These are phyloP conservation scores for Aspergillus piperis DNA, from an alignment of 2,329 filamentous ascomycete genomes.

Conservation along the genomic window DNA sequence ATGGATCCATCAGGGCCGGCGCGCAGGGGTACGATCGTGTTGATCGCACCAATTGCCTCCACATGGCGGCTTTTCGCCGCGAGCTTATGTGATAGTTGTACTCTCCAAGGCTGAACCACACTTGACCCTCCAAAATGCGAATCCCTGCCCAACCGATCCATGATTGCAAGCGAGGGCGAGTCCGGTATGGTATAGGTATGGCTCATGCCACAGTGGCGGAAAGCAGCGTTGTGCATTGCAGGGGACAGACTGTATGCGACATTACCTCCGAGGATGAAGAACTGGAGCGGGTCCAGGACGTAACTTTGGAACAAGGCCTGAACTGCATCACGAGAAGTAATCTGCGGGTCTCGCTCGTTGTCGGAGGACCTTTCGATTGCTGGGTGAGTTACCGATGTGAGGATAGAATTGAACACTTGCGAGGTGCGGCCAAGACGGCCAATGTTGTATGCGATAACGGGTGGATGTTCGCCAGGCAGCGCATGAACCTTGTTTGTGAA, in stretches of 20 bases:
- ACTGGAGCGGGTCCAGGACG: slow-evolving; percentile 44
- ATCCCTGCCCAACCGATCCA: slow-evolving; percentile 41
- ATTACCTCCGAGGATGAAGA: slow-evolving; percentile 45
- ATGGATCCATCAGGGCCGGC: slow-evolving; percentile 38
- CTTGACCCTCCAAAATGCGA: slow-evolving; percentile 45
- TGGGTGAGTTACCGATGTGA: slow-evolving; percentile 46
- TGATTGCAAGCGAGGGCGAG: slow-evolving; percentile 37
- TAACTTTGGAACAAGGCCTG: slow-evolving; percentile 45
- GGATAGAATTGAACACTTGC: slow-evolving; percentile 45
- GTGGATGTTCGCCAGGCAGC: slow-evolving; percentile 33
- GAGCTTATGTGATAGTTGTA: slow-evolving; percentile 41
- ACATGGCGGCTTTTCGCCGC: slow-evolving; percentile 44
- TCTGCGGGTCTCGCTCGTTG: slow-evolving; percentile 34
- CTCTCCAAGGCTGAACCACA: slow-evolving; percentile 48
- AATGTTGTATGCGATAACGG: slow-evolving; percentile 45
- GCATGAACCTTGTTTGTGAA: slow-evolving; percentile 39
- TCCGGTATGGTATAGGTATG: slow-evolving; percentile 44
- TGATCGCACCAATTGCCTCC: slow-evolving; percentile 49
- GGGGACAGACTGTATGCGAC: slow-evolving; percentile 47
- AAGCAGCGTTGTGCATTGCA: slow-evolving; percentile 47
- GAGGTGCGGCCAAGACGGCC: slow-evolving; percentile 45
- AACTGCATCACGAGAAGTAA: slow-evolving; percentile 42
- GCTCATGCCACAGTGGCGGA: slow-evolving; percentile 41
- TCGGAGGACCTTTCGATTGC: slow-evolving; percentile 30
- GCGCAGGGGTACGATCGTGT: slow-evolving; percentile 48